Evolutionary conservation across 1,139 yeast species (phyloP).

Genomic region (Trichomonascaceae sp.): DNA sequence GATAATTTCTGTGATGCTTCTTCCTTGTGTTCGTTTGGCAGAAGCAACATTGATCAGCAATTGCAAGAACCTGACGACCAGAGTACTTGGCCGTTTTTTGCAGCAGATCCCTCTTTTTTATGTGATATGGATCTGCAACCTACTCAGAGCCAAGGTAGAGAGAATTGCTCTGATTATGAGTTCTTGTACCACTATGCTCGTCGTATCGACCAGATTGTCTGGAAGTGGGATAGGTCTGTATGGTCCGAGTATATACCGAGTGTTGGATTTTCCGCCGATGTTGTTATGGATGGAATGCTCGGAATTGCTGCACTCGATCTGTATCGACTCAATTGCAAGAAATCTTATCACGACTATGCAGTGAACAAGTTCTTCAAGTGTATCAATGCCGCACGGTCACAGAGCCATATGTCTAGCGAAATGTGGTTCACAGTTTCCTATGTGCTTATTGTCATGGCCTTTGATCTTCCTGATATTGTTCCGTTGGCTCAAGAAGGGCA

Average conservation of each 20-base stretch:
- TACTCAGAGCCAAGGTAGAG: not conserved
- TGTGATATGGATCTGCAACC: not conserved
- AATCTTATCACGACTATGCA: conserved; percentile 16
- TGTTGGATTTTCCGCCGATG: conserved; percentile 14
- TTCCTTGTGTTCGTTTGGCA: not conserved
- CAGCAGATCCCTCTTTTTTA: not conserved
- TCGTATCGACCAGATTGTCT: not conserved
- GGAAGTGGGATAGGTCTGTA: not conserved
- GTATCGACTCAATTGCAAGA: conserved; percentile 12
- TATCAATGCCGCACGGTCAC: conserved; percentile 14
- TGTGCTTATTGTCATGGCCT: conserved; percentile 21
- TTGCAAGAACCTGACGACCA: not conserved
- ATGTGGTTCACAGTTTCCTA: conserved; percentile 17
- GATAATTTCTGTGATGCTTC: not conserved
- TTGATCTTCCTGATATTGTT: conserved; percentile 18
- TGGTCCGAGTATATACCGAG: conserved; percentile 16
- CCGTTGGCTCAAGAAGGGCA: conserved; percentile 16
- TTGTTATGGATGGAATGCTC: conserved; percentile 16
- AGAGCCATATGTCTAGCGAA: conserved; percentile 12
- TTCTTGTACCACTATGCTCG: not conserved
- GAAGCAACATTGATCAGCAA: not conserved
- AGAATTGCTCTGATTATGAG: not conserved
- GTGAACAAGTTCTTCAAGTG: conserved; percentile 17
- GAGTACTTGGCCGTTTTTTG: not conserved
- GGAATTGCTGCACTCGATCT: conserved; percentile 21